phyloP scores from a whole-genome alignment of 169 alveolate species.

The Cryptosporidium viatorum region DNA sequence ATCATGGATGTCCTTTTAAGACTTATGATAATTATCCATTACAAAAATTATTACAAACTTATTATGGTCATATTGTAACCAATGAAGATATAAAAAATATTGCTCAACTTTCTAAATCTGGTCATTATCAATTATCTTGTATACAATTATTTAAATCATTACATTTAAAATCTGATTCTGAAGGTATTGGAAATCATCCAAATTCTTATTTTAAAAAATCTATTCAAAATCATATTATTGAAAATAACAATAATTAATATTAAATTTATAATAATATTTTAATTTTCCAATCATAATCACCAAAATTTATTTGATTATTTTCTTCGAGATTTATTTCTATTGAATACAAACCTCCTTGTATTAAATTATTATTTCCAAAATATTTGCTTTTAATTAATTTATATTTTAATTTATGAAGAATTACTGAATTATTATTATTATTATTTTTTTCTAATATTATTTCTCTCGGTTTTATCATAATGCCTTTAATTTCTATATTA shows the following conservation, averaged over 20 bases:
- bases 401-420: not conserved
- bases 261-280: not conserved
- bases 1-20: slow-evolving; percentile 96
- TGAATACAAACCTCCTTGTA: slow-evolving; percentile 4
- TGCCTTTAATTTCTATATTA: slow-evolving; percentile 22
- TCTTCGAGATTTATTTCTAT: slow-evolving; percentile 21
- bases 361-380: not conserved
- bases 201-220: slow-evolving; percentile 82
- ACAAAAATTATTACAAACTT: slow-evolving; percentile 74
- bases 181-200: slow-evolving; percentile 92
- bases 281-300: slow-evolving; percentile 47
- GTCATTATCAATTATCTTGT: slow-evolving; percentile 90
- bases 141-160: slow-evolving; percentile 86
- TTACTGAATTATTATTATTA: not conserved
- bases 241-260: not conserved
- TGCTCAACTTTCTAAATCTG: slow-evolving; percentile 81
- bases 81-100: slow-evolving; percentile 82
- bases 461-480: slow-evolving; percentile 20
- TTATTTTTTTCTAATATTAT: not conserved
- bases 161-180: slow-evolving; percentile 87
- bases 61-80: slow-evolving; percentile 74
- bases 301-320: slow-evolving; percentile 15
- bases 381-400: not conserved
- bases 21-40: slow-evolving; percentile 77
- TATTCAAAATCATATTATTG: slow-evolving; percentile 1